Evolutionary conservation across 176 grass and related monocot species (phyloP).

Genomic region (Leersia perrieri): DNA sequence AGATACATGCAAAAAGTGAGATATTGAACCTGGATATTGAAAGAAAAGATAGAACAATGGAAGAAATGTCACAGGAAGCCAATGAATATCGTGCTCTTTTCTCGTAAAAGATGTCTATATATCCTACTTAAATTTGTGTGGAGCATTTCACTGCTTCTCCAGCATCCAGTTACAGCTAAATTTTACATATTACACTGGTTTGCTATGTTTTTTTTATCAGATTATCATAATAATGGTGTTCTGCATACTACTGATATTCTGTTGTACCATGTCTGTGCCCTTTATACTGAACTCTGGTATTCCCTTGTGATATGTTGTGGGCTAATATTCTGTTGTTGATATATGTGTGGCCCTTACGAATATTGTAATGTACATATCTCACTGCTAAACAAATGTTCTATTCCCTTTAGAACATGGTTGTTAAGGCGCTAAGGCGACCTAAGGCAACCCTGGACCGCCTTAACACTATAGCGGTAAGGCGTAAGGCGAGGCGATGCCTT

Average conservation of each 20-base stretch:
- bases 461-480: no score
- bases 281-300: no score
- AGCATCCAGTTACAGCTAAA: neutral
- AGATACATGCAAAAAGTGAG: conserved; percentile 84
- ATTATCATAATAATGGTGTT: neutral
- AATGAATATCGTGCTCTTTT: conserved; percentile 67
- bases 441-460: no score
- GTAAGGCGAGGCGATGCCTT: no score
- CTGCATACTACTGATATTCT: neutral
- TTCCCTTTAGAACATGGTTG: no score
- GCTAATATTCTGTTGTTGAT: neutral
- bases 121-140: no score
- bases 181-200: neutral
- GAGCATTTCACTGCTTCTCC: no score
- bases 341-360: neutral
- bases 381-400: neutral
- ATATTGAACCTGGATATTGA: conserved; percentile 83
- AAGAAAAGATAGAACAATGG: conserved; percentile 67
- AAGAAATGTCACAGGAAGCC: conserved; percentile 75
- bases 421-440: no score
- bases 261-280: no score
- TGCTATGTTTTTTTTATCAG: neutral
- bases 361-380: neutral
- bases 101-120: conserved; percentile 14
- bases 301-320: no score